These are phyloP conservation scores for Coniochaeta sp. DNA, from an alignment of 2,329 filamentous ascomycete genomes.

Conservation along the genomic window DNA sequence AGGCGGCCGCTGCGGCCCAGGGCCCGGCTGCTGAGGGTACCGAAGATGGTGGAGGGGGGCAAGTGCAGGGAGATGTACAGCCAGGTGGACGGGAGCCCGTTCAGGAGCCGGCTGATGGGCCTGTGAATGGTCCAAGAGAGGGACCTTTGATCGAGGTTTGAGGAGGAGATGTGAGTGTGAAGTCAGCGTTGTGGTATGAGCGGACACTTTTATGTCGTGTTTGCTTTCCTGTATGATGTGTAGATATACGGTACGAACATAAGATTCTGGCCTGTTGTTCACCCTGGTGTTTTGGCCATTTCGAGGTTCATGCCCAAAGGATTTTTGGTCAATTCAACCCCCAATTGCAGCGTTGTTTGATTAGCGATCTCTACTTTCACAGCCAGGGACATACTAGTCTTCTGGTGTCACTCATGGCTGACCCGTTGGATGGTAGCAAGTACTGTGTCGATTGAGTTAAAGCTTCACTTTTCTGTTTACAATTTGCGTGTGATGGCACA, in stretches of 20 bases:
- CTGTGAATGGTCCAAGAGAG: background rate
- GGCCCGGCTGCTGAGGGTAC: background rate
- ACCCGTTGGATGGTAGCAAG: too few species aligned
- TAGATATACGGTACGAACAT: background rate
- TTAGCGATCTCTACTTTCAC: background rate
- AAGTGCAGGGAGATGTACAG: background rate
- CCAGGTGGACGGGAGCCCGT: background rate
- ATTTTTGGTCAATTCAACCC: background rate
- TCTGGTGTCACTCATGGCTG: background rate
- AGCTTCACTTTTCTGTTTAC: too few species aligned
- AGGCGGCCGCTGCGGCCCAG: slow-evolving; percentile 6
- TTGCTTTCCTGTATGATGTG: background rate
- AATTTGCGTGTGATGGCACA: too few species aligned
- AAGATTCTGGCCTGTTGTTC: background rate
- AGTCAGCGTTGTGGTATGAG: background rate
- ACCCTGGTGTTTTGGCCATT: background rate
- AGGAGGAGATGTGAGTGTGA: background rate
- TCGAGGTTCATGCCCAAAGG: background rate
- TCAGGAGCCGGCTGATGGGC: background rate
- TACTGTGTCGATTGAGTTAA: background rate
- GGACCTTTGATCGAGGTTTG: background rate
- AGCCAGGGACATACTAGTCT: background rate
- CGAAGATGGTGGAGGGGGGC: background rate
- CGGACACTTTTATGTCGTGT: background rate
- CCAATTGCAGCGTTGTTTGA: background rate